Base-by-base conservation (phyloP, 139 green algal species). In the Tetradesmus obliquus region DNA sequence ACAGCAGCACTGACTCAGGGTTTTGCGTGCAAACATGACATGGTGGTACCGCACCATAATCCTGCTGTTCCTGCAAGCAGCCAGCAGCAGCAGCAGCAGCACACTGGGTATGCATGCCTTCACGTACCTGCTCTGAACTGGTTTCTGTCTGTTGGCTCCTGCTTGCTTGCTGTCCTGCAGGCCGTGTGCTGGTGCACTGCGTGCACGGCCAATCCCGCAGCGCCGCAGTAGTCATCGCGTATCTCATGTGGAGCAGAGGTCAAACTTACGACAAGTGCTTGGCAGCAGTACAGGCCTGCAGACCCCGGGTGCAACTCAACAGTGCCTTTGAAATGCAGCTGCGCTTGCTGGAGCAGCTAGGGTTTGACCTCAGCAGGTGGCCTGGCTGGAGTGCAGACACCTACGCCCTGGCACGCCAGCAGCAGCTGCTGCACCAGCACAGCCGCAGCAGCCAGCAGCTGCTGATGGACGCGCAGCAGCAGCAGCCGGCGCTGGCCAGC, bases 201-300 rank as follows among this genome's bases (percentile, higher is more conserved):
- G 12, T 86, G 81, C 81, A 86, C 32, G 81, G 81, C 12, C 81
- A 86, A 51, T 86, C 81, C 24, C 81, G 81, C 53, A 60, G 24
- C 54, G 81, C 81, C 45, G 53, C 81, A 51, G 10, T 86, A 3
- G 81, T 86, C 53, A 58, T 86, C n/a, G 81, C 32, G 12, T 86
- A 51, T 51, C 81, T 86, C 9, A 86, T 86, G 81, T 71, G 81
- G 81, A 20, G 19, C 9, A 54, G 53, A 51, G 81, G 32, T 3
- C 9, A 62, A 3, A 12, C 15, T 1, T 86, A 69, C 53, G 53
- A 32, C 5, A 55, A 57, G 32, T 69, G 53, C 53, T 58, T 71
- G 3, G n/a, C 20, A 24, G 53, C 81, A 22, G 81, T 86, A 22
- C 32, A 19, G 3, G 53, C 17, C 9, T 45, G 54, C 53, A 51